Base-by-base conservation (phyloP, 305 asterid genomes). In the Fraxinus dipetala region DNA sequence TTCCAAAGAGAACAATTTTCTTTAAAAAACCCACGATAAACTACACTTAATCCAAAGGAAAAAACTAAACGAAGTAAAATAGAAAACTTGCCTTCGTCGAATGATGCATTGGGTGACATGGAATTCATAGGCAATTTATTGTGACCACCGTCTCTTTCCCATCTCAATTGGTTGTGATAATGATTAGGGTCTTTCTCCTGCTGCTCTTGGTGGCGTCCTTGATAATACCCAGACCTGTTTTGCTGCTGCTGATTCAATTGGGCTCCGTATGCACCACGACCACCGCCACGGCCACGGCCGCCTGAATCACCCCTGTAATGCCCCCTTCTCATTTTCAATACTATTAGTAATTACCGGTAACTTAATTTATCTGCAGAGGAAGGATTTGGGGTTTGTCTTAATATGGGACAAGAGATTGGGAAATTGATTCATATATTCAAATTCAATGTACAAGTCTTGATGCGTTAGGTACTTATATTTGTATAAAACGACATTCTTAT, bases 121-220 rank as follows among this genome's bases (percentile, higher is more conserved):
- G 85, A 82, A 75, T 78, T 84, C 18, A 69, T 69, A 69, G 84
- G 79, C 45, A 84, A 34, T 76, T 72, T 81, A 9, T 82, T 34
- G 43, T 69, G 75, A 14, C 75, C 38, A 26, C 82, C 85, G 61
- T 86, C 87, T 45, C 83, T 84, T 79, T 86, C 87, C 89, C 85
- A 86, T 81, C 85, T 76, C 84, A 80, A 76, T 14, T 84, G 82
- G 78, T 79, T 79, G 51, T 85, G 85, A 78, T 72, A 30, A 14
- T 72, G 77, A 32, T 63, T 76, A 63, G 70, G 80, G 30, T 77
- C 72, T 79, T 77, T 85, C 61, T 30, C 79, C 26, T 69, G 65
- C 78, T 67, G 86, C 77, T 69, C 75, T 69, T 69, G 75, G 40
- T 69, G 75, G 11, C 75, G 75, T 69, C 75, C 75, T 69, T 69